These are phyloP conservation scores for Dactylellina cionopaga DNA, from an alignment of 2,329 filamentous ascomycete species.

Conservation along the genomic window DNA sequence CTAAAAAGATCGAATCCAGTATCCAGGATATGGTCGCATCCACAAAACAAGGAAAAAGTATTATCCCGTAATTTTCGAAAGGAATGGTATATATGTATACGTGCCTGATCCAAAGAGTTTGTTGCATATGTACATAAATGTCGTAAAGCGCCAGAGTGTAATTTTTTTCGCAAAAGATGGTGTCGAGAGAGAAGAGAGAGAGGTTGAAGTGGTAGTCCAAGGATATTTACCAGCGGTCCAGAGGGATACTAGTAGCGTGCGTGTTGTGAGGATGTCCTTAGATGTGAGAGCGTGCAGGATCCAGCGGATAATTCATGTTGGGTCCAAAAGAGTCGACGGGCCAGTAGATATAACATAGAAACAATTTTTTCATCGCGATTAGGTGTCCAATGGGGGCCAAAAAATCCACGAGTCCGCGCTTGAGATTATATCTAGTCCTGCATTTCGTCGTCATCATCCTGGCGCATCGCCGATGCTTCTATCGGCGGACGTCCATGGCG, in stretches of 20 bases:
- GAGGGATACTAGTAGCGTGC: neutral
- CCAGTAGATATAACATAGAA: neutral
- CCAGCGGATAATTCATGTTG: neutral
- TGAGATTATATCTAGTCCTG: conserved; percentile 46
- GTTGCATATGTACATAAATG: conserved; percentile 47
- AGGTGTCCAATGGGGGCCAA: neutral
- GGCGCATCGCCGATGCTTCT: conserved; percentile 36
- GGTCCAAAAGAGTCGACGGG: neutral
- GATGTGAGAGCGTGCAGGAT: conserved; percentile 9
- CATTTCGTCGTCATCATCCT: conserved; percentile 48
- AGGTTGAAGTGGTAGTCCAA: conserved; percentile 1
- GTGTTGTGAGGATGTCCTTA: conserved; percentile 9
- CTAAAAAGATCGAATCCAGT: conserved; percentile 24
- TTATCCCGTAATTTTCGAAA: conserved; percentile 40
- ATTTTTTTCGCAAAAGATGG: conserved; percentile 1
- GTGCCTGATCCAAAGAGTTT: conserved; percentile 37
- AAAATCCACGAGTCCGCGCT: neutral
- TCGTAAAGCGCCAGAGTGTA: conserved; percentile 26
- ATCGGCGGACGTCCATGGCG: conserved; percentile 32
- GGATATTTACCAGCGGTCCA: conserved; percentile 13
- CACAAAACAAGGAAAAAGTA: neutral
- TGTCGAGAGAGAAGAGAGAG: conserved; percentile 5
- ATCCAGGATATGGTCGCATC: conserved; percentile 9
- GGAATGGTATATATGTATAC: conserved; percentile 35
- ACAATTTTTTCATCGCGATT: no score